Conservation (phyloP, 805 yeast species). For the Kodamaea restingae region DNA sequence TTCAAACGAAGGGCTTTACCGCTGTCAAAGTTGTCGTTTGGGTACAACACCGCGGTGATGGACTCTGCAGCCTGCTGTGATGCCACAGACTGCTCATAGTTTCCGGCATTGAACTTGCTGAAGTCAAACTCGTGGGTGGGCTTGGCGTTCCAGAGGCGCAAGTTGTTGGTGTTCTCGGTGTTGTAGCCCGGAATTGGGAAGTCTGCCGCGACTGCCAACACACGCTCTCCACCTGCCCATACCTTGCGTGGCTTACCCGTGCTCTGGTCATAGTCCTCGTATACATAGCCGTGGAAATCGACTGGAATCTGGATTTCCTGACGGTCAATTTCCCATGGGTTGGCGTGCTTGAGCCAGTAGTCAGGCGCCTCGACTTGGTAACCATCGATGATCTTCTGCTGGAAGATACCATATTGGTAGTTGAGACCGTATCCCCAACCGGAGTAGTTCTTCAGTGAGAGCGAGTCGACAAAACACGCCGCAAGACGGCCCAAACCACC, state of each 20-base stretch:
- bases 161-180: conserved; percentile 78
- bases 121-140: conserved; percentile 92
- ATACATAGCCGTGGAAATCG: conserved; percentile 81
- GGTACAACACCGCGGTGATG: conserved; percentile 87
- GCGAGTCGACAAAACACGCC: conserved; percentile 88
- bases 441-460: conserved; percentile 80
- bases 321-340: conserved; percentile 93
- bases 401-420: conserved; percentile 89
- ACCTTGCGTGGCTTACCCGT: conserved; percentile 55
- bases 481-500: conserved; percentile 95
- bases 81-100: conserved; percentile 76
- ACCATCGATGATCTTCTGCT: conserved; percentile 85
- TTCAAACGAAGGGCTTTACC: conserved; percentile 91
- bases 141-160: conserved; percentile 85
- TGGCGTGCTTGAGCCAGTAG: conserved; percentile 83
- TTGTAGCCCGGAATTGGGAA: conserved; percentile 90
- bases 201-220: conserved; percentile 85
- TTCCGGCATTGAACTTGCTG: conserved; percentile 86
- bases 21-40: conserved; percentile 86
- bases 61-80: conserved; percentile 88
- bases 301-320: conserved; percentile 84
- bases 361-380: conserved; percentile 94
- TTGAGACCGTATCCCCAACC: conserved; percentile 97
- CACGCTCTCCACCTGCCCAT: conserved; percentile 89
- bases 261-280: conserved; percentile 48